Evolutionary conservation across 192 early-diverging fungal species (phyloP).

Genomic region (Chytriomyces confervae): DNA sequence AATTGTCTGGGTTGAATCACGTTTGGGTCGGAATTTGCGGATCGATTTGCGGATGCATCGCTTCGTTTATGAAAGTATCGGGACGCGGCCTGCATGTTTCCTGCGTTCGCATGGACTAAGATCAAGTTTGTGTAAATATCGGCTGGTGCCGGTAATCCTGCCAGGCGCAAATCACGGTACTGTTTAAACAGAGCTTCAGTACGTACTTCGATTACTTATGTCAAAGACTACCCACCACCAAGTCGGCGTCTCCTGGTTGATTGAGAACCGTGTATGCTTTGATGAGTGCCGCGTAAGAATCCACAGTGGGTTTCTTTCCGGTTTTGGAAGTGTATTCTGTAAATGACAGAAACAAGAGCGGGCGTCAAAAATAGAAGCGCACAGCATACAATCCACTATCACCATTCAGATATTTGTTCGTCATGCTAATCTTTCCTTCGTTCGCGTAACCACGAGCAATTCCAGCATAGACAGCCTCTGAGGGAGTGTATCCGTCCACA

Average conservation of each 20-base stretch:
- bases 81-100: constrained; percentile 11
- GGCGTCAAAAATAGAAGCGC: too few relatives aligned
- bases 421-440: not conserved
- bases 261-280: constrained; percentile 8
- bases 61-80: constrained; percentile 16
- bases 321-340: constrained; percentile 10
- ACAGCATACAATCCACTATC: not conserved
- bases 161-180: constrained; percentile 25
- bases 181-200: not conserved
- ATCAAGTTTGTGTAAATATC: constrained; percentile 10
- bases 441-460: constrained; percentile 7
- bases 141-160: constrained; percentile 3
- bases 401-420: constrained; percentile 14
- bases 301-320: not conserved
- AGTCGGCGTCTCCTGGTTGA: constrained; percentile 18
- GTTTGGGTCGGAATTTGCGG: not conserved
- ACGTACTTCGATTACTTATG: not conserved
- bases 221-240: not conserved
- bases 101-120: not conserved
- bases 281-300: constrained; percentile 10
- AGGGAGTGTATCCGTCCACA: not conserved
- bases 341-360: too few relatives aligned
- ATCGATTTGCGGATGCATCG: not conserved
- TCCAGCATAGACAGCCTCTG: constrained; percentile 8
- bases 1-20: not conserved